Base-by-base conservation (phyloP, 2,329 filamentous ascomycete species). In the Hypoxylon sp. region DNA sequence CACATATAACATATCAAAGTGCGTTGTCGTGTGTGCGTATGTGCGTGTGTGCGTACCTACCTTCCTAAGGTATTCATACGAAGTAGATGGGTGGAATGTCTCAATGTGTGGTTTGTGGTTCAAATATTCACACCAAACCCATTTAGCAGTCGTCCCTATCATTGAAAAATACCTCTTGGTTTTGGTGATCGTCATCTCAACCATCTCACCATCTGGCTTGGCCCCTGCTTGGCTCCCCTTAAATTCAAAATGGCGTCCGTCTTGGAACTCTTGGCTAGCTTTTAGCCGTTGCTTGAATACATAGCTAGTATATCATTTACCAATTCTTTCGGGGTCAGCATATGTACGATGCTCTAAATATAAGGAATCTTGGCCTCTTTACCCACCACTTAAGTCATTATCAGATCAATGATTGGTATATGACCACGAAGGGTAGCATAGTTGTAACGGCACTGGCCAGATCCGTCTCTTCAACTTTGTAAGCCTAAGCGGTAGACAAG, bases 191-290 rank as follows among this genome's bases (percentile, higher is more conserved):
- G 59, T 61, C 65, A 55, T 65, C 43, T 63, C 48, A 51, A 56
- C 65, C 65, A 68, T 66, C 66, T 66, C 60, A 57, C 57, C 46
- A 66, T 63, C 63, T 43, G 56, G 55, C 65, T 67, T 67, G 62
- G 62, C 65, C 57, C 48, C 24, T 39, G 44, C 65, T 67, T 67
- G 55, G 61, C 64, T 7, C 6, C 30, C 22, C 24, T 52, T 47
- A 59, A 47, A 65, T 62, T 56, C 32, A 56, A 22, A 47, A 56
- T 53, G 28, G 53, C 28, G 39, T 54, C 64, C 64, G 67, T 61
- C 67, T 68, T 68, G 67, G 67, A 52, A 59, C 30, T 53, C 54
- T 68, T 66, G 64, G 60, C 61, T 15, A 47, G 41, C 28, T 37
- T 64, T 64, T 68, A 66, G 54, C 59, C 57, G 64, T 46, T 43